Base-by-base conservation (phyloP, 2,329 filamentous ascomycete genomes). In the Aspergillus sp. region DNA sequence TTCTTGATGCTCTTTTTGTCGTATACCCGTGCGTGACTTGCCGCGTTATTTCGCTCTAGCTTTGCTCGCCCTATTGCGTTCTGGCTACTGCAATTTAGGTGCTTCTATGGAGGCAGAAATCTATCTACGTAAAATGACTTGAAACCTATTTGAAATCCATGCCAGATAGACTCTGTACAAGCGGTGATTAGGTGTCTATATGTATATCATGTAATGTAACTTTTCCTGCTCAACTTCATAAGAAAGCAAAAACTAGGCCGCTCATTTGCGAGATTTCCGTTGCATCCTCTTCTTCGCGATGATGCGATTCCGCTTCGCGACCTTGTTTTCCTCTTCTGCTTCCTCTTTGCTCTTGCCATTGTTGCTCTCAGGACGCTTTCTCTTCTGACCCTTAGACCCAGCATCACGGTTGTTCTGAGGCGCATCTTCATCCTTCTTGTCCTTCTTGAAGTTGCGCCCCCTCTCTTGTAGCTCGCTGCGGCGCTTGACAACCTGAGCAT, bases 401-500 rank as follows among this genome's bases (percentile, higher is more conserved):
- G 27, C 8, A 31, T 31, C 27, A 9, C 27, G 27, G 27, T 31
- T 31, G 14, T 35, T n/a, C 6, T 19, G 21, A 31, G 35, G 19
- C 21, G 12, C 51, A 35, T 52, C 24, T 61, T 59, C 39, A 60
- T 48, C 45, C 45, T 37, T 37, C 4, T 48, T 24, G 8, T 48
- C 47, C 33, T 50, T 50, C 47, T 24, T 50, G 21, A 37, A 48
- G 35, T 56, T 68, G 52, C 63, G 68, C 55, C 64, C 60, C 58
- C 62, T 70, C 56, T 72, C 71, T 56, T 68, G 66, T 56, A 69
- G 65, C 58, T 70, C 73, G 56, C 72, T 75, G 24, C 96, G 84
- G 62, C 95, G 84, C 64, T 88, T 84, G n/a, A 99, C 89, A 1
- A 99, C 95, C 69, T 97, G 93, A 1, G 91, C 93, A 68, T 99